These are phyloP conservation scores for Cercospora citrullina DNA, from an alignment of 2,329 filamentous ascomycete species.

Conservation along the genomic window DNA sequence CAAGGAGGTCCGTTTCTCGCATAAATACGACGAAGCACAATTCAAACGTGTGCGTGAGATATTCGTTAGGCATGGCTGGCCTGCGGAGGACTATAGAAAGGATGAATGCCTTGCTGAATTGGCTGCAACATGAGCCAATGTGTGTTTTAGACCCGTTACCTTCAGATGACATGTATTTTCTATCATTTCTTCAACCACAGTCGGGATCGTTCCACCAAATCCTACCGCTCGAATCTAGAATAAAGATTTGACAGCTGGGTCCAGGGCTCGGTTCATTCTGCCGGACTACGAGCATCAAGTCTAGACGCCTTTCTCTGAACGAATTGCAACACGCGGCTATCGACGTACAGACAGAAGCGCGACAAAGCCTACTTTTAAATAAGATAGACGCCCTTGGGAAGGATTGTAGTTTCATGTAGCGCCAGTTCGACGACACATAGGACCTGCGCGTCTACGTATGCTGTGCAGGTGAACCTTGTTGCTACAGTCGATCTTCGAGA, in stretches of 20 bases:
- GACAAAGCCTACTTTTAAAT: not conserved
- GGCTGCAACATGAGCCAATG: not conserved
- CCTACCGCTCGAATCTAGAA: too few species aligned
- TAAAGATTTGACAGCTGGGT: not conserved
- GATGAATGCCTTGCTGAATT: not conserved
- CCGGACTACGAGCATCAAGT: not conserved
- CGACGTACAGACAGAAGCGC: not conserved
- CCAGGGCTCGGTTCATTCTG: not conserved
- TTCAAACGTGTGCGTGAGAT: not conserved
- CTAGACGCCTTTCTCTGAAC: not conserved
- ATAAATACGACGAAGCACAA: not conserved
- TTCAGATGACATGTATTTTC: too few species aligned
- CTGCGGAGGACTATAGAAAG: not conserved
- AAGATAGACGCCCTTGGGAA: not conserved
- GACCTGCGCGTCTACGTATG: not conserved
- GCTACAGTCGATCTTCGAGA: too few species aligned
- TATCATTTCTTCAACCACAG: too few species aligned
- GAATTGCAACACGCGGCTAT: not conserved
- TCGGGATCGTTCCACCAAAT: too few species aligned
- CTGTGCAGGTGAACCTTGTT: not conserved
- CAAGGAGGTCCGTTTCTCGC: not conserved
- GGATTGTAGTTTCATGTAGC: not conserved
- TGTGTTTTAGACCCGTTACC: too few species aligned
- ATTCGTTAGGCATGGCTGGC: not conserved
- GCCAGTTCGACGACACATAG: not conserved